phyloP scores from a whole-genome alignment of 2,329 filamentous ascomycete species.

The Phoma sp. region DNA sequence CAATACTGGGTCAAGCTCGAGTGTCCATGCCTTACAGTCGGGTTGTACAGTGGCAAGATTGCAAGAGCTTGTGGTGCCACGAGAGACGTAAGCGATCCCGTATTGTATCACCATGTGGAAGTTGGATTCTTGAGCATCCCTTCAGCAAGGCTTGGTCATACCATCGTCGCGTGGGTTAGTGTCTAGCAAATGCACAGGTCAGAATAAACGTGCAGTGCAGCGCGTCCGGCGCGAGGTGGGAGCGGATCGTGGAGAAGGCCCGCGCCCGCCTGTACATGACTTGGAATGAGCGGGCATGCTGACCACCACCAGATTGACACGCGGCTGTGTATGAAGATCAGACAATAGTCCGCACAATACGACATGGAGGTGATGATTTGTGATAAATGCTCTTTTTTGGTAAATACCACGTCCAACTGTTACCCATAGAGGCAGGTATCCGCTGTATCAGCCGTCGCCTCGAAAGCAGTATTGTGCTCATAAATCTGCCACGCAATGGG shows the following conservation, averaged over 20 bases:
- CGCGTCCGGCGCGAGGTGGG: slow-evolving; percentile 45
- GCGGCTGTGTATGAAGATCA: slow-evolving; percentile 8
- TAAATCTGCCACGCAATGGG: slow-evolving; percentile 36
- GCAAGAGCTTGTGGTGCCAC: slow-evolving; percentile 27
- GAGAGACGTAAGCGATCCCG: slow-evolving; percentile 36
- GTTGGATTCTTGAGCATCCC: slow-evolving; percentile 12
- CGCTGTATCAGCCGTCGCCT: slow-evolving; percentile 28
- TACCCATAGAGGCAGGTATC: slow-evolving; percentile 16
- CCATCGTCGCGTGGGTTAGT: slow-evolving; percentile 42
- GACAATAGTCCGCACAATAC: background rate
- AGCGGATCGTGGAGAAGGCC: slow-evolving; percentile 44
- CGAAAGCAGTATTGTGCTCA: slow-evolving; percentile 33
- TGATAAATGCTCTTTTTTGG: background rate
- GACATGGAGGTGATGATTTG: background rate
- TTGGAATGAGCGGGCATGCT: slow-evolving; percentile 34
- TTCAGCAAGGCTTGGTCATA: slow-evolving; percentile 34
- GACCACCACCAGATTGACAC: slow-evolving; percentile 33
- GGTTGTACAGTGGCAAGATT: slow-evolving; percentile 23
- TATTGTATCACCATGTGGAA: slow-evolving; percentile 33
- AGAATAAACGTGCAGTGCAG: slow-evolving; percentile 51
- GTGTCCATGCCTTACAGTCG: slow-evolving; percentile 17
- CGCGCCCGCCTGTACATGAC: slow-evolving; percentile 38
- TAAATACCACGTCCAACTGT: background rate
- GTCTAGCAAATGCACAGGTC: slow-evolving; percentile 45
- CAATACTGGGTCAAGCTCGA: background rate